Evolutionary conservation across 345 rosid species (phyloP), one percentile per base, ranked within the genome.

Genomic region (Salix exigua): DNA sequence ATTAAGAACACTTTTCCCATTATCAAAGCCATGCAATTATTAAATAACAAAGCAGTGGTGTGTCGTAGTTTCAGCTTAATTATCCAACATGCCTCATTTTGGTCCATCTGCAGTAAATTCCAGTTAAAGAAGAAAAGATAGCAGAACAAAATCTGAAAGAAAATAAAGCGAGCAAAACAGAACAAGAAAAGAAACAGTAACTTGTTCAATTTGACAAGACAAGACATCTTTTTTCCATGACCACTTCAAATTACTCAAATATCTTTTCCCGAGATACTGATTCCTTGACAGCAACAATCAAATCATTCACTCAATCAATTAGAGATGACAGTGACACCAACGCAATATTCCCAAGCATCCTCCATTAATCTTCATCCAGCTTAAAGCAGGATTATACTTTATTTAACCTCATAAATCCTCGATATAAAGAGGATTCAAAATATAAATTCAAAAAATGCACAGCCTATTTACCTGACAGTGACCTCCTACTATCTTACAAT

Each of bases 191-290:
- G 66, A 77, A 78, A 84, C 86, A 86, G 89, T 82, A 80, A 21
- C 65, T 8, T 83, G 83, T 84, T 80, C 77, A 84, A 53, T 68
- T 18, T 83, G 89, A 87, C 79, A 81, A 85, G 89, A 87, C 88
- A 79, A 79, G 73, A 74, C 88, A 77, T 73, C 89, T 87, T 87
- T 82, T 70, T 76, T 42, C 68, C 73, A 64, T 42, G 61, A 40
- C 75, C 65, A 19, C 77, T 75, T 58, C 37, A 42, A 66, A 66
- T n/a, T 50, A 76, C 68, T 78, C 72, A 75, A 42, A 80, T 74
- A 73, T 71, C 83, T 75, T 76, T 30, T 53, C 80, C 87, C 85
- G 50, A 84, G 80, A 78, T 30, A 74, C 73, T 80, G 84, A 76
- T 76, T 66, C 68, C 14, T 75, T 53, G 75, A 70, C 85, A 80